Conservation (phyloP, 164 flowering plant species). For the Berberis thunbergii region DNA sequence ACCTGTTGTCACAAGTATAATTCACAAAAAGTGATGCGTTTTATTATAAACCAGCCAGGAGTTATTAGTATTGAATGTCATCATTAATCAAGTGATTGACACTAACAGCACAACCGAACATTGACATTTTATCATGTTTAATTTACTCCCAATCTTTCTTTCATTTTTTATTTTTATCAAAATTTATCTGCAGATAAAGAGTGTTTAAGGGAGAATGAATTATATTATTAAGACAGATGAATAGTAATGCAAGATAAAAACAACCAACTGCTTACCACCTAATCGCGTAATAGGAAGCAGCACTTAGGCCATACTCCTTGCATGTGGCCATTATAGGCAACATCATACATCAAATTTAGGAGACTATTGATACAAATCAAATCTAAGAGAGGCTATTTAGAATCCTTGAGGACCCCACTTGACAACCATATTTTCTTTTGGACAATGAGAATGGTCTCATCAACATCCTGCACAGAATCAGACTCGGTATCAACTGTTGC, state of each 20-base stretch:
- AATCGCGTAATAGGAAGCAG: neutral
- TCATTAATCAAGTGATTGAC: too few relatives aligned
- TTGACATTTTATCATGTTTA: too few relatives aligned
- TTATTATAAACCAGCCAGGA: too few relatives aligned
- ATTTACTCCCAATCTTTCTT: too few relatives aligned
- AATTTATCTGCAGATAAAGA: too few relatives aligned
- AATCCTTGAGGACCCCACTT: conserved; percentile 33
- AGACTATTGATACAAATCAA: neutral
- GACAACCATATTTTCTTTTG: conserved; percentile 74
- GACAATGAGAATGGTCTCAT: conserved; percentile 39
- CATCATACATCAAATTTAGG: neutral
- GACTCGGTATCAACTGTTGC: conserved; percentile 25
- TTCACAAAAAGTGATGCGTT: too few relatives aligned
- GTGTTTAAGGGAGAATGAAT: too few relatives aligned
- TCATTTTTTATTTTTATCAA: too few relatives aligned
- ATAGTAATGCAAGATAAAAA: conserved; percentile 1
- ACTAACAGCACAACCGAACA: too few relatives aligned
- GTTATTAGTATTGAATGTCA: too few relatives aligned
- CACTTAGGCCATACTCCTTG: neutral
- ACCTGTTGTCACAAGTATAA: too few relatives aligned
- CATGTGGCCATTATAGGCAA: conserved; percentile 2
- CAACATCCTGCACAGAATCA: conserved; percentile 44
- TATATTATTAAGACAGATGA: neutral
- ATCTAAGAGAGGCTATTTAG: conserved; percentile 19
- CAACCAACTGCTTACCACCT: neutral